Base-by-base conservation (phyloP, 1,284 basidiomycete genomes). In the Malassezia nana region DNA sequence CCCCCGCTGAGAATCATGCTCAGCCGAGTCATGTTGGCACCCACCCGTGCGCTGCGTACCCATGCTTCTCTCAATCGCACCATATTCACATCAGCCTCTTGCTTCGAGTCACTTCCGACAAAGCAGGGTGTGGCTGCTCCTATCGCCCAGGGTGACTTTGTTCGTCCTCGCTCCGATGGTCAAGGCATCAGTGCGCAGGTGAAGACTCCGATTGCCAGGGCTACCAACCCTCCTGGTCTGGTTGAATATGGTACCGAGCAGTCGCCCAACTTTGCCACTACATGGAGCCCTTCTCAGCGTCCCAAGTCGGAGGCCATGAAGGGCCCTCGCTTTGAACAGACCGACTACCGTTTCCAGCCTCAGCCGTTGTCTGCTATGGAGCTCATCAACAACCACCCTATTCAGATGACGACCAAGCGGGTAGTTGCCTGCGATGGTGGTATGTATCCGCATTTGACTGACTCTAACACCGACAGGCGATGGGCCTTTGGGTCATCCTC, bases 401-500 rank as follows among this genome's bases (percentile, higher is more conserved):
- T 94, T 50, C 79, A 84, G 46, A 73, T 89, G 51, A 83, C 91
- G 1, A 75, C 86, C 45, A 84, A 82, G 25, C 80, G 91, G 60
- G 86, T 83, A 72, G 89, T 89, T 2, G 80, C 83, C 50, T 96
- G 91, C 73, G 89, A 96, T 75, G 91, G 91, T 64, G 64, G 64
- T 48, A 39, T 8, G 52, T 54, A 29, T 2, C 22, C 13, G 29
- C n/a, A 4, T 7, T 2, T 16, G 7, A 22, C n/a, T 4, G 8
- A 1, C 1, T 15, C 32, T 22, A 25, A 42, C 42, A 55, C n/a
- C 6, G 53, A 12, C 63, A 96, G 91, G 91, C 76, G 84, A 83
- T 74, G 92, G 92, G 18, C 82, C 92, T 45, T 80, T 96, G 30
- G 91, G 91, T 44, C 91, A 96, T 75, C 91, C 92, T 13, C 89